Conservation (phyloP, 177 flowering plant genomes). For the Vitis hybrid region DNA sequence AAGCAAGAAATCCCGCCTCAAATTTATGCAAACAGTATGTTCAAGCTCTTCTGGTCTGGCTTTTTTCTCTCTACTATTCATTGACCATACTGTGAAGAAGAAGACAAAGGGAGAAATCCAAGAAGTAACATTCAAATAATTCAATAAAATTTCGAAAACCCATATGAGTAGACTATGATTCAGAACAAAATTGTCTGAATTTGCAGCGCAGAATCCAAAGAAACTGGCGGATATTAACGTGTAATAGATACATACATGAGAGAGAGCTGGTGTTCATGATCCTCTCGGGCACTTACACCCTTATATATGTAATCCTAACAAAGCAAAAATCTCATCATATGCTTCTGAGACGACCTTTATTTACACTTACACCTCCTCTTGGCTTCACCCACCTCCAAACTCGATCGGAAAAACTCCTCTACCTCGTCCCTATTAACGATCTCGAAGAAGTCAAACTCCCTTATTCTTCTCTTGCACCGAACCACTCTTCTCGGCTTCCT, state of each 20-base stretch:
- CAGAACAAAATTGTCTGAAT: slow-evolving; percentile 14
- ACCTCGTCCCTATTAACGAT: slow-evolving; percentile 25
- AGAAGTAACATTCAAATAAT: not conserved
- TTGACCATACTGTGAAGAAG: too few relatives aligned
- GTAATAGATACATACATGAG: not conserved
- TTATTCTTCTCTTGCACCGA: slow-evolving; percentile 41
- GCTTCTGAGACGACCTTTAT: slow-evolving; percentile 5
- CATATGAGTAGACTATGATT: not conserved
- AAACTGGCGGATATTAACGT: not conserved
- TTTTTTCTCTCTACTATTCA: too few relatives aligned
- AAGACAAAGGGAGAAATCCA: not conserved
- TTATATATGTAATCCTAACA: not conserved
- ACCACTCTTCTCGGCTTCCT: slow-evolving; percentile 25
- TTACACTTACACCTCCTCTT: slow-evolving; percentile 22
- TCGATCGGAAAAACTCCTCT: slow-evolving; percentile 26
- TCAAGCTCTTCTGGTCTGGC: too few relatives aligned
- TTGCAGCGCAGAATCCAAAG: not conserved
- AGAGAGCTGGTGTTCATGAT: not conserved
- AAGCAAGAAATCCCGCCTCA: not conserved
- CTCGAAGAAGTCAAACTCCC: slow-evolving; percentile 35
- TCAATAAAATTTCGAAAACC: not conserved
- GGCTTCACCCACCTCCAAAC: slow-evolving; percentile 3
- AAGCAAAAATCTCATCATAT: not conserved
- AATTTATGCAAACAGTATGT: too few relatives aligned
- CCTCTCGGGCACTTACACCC: not conserved